Evolutionary conservation across 2,329 filamentous ascomycete species (phyloP).

Genomic region (Rhytidhysteron rufulum): DNA sequence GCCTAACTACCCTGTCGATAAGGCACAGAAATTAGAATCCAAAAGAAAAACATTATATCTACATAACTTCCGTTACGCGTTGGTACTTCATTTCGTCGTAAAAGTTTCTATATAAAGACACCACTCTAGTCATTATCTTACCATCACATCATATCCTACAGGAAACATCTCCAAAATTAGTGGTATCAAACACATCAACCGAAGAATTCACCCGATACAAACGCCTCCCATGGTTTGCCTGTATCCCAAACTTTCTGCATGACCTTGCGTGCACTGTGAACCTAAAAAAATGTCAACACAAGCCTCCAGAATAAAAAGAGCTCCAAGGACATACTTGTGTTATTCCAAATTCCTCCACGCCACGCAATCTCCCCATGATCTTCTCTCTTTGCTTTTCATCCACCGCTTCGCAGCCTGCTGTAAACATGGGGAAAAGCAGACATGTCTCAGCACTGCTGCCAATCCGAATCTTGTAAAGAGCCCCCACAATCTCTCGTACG

Average conservation of each 20-base stretch:
- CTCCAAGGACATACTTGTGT: slow-evolving; percentile 56
- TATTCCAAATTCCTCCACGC: slow-evolving; percentile 70
- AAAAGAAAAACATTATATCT: no score
- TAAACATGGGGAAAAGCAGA: slow-evolving; percentile 76
- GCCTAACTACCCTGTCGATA: no score
- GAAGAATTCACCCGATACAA: slow-evolving; percentile 66
- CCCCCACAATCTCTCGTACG: slow-evolving; percentile 60
- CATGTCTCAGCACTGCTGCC: slow-evolving; percentile 72
- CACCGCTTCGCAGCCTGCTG: slow-evolving; percentile 70
- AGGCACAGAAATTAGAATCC: no score
- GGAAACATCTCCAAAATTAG: no score
- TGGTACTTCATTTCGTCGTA: no score
- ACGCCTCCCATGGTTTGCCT: slow-evolving; percentile 64
- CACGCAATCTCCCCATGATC: slow-evolving; percentile 63
- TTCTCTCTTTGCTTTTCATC: slow-evolving; percentile 53
- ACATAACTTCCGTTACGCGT: no score
- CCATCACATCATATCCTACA: no score
- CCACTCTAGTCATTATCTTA: no score
- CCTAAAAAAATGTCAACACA: slow-evolving; percentile 31
- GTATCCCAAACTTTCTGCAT: slow-evolving; percentile 69
- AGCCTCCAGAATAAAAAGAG: background rate
- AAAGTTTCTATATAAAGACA: no score
- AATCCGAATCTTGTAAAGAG: slow-evolving; percentile 58
- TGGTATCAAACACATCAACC: slow-evolving; percentile 40
- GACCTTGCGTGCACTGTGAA: slow-evolving; percentile 57